phyloP scores from a whole-genome alignment of 768 basidiomycete genomes.

The Lentinula guzmanii region DNA sequence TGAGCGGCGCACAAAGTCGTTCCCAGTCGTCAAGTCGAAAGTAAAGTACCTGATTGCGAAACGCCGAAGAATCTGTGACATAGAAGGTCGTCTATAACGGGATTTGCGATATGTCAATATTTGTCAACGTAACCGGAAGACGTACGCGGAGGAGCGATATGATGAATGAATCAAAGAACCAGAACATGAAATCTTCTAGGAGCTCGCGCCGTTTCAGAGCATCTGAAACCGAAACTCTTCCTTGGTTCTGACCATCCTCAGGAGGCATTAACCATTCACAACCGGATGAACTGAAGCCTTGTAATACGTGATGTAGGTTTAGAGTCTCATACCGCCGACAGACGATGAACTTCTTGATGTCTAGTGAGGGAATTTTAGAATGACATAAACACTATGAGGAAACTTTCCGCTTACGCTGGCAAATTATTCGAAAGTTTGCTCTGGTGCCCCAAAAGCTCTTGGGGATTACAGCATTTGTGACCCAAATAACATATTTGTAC shows the following conservation, averaged over 20 bases:
- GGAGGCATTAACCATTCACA: slow-evolving; percentile 75
- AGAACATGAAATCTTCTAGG: slow-evolving; percentile 84
- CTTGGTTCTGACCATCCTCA: slow-evolving; percentile 29
- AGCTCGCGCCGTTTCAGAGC: slow-evolving; percentile 73
- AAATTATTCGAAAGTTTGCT: slow-evolving; percentile 54
- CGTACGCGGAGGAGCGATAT: slow-evolving; percentile 71
- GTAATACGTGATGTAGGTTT: slow-evolving; percentile 69
- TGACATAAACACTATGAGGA: neutral
- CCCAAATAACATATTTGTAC: slow-evolving; percentile 53
- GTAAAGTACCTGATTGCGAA: slow-evolving; percentile 77
- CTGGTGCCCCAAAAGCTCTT: slow-evolving; percentile 73
- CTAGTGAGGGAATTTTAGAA: slow-evolving; percentile 28
- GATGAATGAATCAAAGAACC: slow-evolving; percentile 89
- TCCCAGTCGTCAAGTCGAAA: slow-evolving; percentile 96
- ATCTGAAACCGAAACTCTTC: slow-evolving; percentile 58
- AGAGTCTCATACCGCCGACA: slow-evolving; percentile 78
- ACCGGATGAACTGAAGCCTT: slow-evolving; percentile 66
- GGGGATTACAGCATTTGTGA: slow-evolving; percentile 70
- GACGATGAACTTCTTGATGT: slow-evolving; percentile 66
- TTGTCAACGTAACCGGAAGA: neutral
- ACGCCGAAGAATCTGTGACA: slow-evolving; percentile 85
- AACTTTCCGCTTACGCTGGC: slow-evolving; percentile 38
- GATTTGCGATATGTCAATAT: neutral
- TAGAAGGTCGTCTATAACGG: slow-evolving; percentile 80
- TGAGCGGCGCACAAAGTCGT: slow-evolving; percentile 72